Base-by-base conservation (phyloP, 1,284 basidiomycete genomes). In the Heterobasidion occidentale region DNA sequence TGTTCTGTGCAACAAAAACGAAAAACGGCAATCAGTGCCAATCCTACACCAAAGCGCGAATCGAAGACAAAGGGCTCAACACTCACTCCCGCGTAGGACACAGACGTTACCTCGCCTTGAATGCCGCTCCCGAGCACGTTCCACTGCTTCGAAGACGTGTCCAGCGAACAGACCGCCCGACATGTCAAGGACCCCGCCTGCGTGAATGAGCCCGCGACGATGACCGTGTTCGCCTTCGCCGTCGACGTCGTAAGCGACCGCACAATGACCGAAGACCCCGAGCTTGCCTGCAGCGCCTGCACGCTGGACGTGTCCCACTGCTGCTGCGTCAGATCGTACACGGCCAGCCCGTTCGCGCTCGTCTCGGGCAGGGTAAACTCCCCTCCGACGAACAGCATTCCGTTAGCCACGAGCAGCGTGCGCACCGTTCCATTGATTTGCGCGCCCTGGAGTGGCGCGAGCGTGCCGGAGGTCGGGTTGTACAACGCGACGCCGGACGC, bases 191-290 rank as follows among this genome's bases (percentile, higher is more conserved):
- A 80, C 8, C 94, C 95, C 1, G 90, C 92, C 47, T 83, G 79
- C 0, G 82, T 74, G 64, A 99, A 98, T 15, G 86, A 84, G 33
- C 96, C 96, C 2, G 89, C 92, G 6, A 96, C 89, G 53, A 97
- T 75, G 54, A 98, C 69, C 2, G 77, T 78, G 53, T 85, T 79
- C 34, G 81, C 71, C 64, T 85, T 80, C 6, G 83, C 78, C 0
- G 79, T 64, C 0, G 91, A 82, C 56, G 79, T 76, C 6, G 82
- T 80, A 64, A 98, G 82, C 0, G 86, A 86, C 50, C 88, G 85
- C 58, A 98, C 89, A 34, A 84, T 74, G 14, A 91, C 86, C 17
- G 74, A 66, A 0, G 78, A 72, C 1, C 83, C 84, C 11, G 79
- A 69, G 15, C 68, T 66, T 1, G 78, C 71, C 67, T 82, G 79